A percentile compares a stretch with the other conserved stretches of the same genome.
Conservation (phyloP, 1,284 basidiomycete genomes). For the Lignosus rhinocerotis region DNA sequence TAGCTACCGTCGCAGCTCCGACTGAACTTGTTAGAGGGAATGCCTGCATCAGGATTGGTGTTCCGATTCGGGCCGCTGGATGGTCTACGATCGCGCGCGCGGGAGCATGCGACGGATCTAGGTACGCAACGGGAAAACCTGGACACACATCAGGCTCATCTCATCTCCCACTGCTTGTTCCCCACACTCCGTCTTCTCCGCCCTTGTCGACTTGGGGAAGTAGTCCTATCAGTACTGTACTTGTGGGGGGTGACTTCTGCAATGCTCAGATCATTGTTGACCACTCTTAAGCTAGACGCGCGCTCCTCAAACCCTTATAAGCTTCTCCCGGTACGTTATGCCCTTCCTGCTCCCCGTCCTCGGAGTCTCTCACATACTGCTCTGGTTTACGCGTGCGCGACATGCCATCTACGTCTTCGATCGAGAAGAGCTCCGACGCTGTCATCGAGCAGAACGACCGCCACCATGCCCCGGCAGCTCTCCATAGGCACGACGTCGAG, state of each 20-base stretch:
- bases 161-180: not conserved
- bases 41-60: no score
- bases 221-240: no score
- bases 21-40: no score
- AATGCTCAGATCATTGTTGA: not conserved
- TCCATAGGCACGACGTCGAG: slow-evolving; percentile 12
- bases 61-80: no score
- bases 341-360: slow-evolving; percentile 5
- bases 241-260: not conserved
- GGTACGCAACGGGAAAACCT: slow-evolving; percentile 8
- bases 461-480: not conserved
- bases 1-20: no score
- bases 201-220: not conserved
- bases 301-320: slow-evolving; percentile 17
- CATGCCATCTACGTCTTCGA: slow-evolving; percentile 14
- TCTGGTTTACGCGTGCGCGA: not conserved
- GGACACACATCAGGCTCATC: not conserved
- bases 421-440: slow-evolving; percentile 18
- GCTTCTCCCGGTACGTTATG: slow-evolving; percentile 20
- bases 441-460: slow-evolving; percentile 9
- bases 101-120: no score
- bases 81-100: no score
- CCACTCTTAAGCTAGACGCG: slow-evolving; percentile 3
- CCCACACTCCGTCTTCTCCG: slow-evolving; percentile 9
- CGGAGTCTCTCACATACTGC: slow-evolving; percentile 9